Percentiles rank a stretch among this genome's conserved stretches.
Evolutionary conservation across 2,329 filamentous ascomycete species (phyloP).

Genomic region (Neonectria punicea): DNA sequence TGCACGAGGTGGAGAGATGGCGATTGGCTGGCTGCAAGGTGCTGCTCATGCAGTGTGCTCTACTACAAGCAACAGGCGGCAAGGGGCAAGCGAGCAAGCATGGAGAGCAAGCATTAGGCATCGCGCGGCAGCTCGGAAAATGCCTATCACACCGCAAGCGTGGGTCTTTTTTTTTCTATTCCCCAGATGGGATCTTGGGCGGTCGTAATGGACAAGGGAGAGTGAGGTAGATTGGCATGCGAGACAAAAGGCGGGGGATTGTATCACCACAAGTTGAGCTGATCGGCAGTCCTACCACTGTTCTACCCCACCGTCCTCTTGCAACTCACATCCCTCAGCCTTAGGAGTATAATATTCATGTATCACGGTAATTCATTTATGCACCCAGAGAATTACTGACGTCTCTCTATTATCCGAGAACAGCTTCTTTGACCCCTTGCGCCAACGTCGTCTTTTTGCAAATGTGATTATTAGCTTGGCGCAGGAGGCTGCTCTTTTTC

Average conservation of each 20-base stretch:
- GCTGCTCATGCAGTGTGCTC: conserved; percentile 14
- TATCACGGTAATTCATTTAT: neutral
- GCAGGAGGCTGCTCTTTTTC: neutral
- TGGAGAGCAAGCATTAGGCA: neutral
- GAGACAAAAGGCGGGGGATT: neutral
- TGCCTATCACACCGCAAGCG: neutral
- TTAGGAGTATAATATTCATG: neutral
- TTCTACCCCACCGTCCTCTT: neutral
- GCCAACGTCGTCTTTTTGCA: neutral
- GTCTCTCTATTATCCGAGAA: neutral
- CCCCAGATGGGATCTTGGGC: neutral
- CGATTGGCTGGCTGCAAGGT: conserved; percentile 30
- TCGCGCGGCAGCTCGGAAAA: conserved; percentile 25
- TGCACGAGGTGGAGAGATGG: neutral
- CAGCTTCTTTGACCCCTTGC: neutral
- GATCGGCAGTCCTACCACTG: neutral
- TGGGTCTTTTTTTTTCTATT: no score
- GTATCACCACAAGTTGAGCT: neutral
- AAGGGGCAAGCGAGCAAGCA: neutral
- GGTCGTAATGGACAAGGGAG: no score
- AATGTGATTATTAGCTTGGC: neutral
- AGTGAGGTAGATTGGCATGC: neutral
- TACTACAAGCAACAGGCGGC: conserved; percentile 13
- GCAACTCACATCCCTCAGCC: neutral
- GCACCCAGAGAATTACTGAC: neutral